These are phyloP conservation scores for Arthrobotrys sinensis DNA, from an alignment of 2,329 filamentous ascomycete species.

Conservation along the genomic window DNA sequence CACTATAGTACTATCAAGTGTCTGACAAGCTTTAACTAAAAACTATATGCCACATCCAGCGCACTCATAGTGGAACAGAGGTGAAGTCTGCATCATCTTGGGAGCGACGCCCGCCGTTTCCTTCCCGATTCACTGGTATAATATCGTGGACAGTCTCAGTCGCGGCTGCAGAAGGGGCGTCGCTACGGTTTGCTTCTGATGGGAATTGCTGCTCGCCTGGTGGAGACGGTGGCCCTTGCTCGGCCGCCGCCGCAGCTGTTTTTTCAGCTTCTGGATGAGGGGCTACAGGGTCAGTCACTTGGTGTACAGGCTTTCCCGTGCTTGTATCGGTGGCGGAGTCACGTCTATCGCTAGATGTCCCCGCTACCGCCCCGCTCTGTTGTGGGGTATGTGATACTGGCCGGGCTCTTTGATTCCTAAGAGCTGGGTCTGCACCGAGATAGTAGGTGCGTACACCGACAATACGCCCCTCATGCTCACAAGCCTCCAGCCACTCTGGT, in stretches of 20 bases:
- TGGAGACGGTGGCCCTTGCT: conserved; percentile 1
- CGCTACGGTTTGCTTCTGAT: background rate
- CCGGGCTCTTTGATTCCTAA: conserved; percentile 43
- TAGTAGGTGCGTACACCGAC: conserved; percentile 97
- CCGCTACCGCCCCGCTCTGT: conserved; percentile 14
- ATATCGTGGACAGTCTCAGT: conserved; percentile 15
- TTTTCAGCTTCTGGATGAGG: conserved; percentile 23
- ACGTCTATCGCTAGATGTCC: conserved; percentile 29
- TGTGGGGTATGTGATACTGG: conserved; percentile 38
- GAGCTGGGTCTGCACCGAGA: conserved; percentile 79
- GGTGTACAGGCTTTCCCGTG: background rate
- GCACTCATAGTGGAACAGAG: conserved; percentile 48
- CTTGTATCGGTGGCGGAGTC: conserved; percentile 34
- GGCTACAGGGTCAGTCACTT: background rate
- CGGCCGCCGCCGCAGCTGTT: background rate
- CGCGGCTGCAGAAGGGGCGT: background rate
- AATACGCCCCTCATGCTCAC: conserved; percentile 91
- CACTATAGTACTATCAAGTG: background rate
- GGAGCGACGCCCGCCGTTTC: conserved; percentile 2
- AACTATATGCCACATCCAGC: background rate
- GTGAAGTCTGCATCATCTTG: conserved; percentile 58
- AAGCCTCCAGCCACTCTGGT: conserved; percentile 98
- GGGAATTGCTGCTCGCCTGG: conserved; percentile 4
- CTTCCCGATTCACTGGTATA: background rate
- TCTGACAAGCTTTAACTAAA: background rate